These are phyloP conservation scores for Nannizziopsis arthrosporioides DNA, from an alignment of 2,329 filamentous ascomycete genomes.

Conservation along the genomic window DNA sequence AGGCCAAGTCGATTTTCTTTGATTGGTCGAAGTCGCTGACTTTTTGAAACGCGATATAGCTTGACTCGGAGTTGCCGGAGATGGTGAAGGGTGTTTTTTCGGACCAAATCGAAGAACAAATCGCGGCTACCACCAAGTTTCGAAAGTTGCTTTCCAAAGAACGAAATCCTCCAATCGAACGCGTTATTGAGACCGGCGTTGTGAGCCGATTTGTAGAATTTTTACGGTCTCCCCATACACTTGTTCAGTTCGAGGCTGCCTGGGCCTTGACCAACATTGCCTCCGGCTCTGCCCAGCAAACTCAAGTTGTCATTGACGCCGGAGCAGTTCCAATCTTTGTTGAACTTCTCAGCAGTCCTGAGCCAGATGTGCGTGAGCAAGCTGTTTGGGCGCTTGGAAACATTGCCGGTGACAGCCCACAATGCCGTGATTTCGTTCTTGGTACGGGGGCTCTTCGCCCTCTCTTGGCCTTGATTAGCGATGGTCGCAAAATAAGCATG, in stretches of 20 bases:
- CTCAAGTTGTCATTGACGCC: conserved; percentile 96
- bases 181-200: conserved; percentile 97
- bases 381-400: conserved; percentile 98
- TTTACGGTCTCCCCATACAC: conserved; percentile 88
- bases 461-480: conserved; percentile 75
- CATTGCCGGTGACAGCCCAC: conserved; percentile 95
- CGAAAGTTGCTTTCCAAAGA: conserved; percentile 96
- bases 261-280: conserved; percentile 99
- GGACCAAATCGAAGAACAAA: conserved; percentile 95
- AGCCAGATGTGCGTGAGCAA: conserved; percentile 95
- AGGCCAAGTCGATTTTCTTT: background rate
- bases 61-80: conserved; percentile 94
- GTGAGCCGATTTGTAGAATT: conserved; percentile 97
- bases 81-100: conserved; percentile 99
- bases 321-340: conserved; percentile 98
- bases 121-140: conserved; percentile 96
- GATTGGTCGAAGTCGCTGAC: conserved; percentile 3
- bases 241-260: conserved; percentile 97
- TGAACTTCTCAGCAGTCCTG: conserved; percentile 85
- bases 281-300: conserved; percentile 91
- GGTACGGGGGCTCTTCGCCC: conserved; percentile 83
- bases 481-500: conserved; percentile 99
- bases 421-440: conserved; percentile 93
- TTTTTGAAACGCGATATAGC: conserved; percentile 39
- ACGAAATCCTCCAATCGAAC: conserved; percentile 96